Evolutionary conservation across 1,139 yeast species (phyloP), one percentile per base, ranked within the genome.

Genomic region (Candida neerlandica): DNA sequence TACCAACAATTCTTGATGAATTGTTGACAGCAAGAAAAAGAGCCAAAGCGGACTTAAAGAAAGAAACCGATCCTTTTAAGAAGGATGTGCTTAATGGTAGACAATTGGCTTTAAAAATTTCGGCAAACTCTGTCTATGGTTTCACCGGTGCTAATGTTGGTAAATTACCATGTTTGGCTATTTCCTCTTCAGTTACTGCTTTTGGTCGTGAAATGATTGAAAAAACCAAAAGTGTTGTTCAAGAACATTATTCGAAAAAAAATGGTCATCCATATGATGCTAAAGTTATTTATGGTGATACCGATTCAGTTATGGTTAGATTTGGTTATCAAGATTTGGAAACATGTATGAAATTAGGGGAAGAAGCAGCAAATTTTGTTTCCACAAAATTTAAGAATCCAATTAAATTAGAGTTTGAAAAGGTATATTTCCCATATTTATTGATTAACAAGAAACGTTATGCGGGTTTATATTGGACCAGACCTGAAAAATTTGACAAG

Each of bases 71-170:
- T 66, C 97, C 98, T 0, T 95, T 95, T 71, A 91, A 83, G 63
- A 80, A 90, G 56, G 96, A 92, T 59, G 98, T 95, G 37, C 78
- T 95, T 48, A 96, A 95, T 66, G 99, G 99, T 77, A 82, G 99
- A 66, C 99, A 95, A 69, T 75, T 95, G 59, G 99, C 99, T 0
- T 76, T 95, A 64, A 95, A 95, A 61, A 89, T 95, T 45, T 91
- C 98, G 4, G 99, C 99, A 4, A 95, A 95, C 65, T 94, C 99
- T 1, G 99, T 95, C 4, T 95, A 95, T 66, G 99, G 99, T 45
- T 95, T 95, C 67, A 95, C 99, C 0, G 99, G 99, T 70, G 99
- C 99, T 2, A 94, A 98, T 0, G 85, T 92, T 47, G 99, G 99
- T 50, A 94, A 94, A 62, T 77, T 95, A 48, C 99, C 99, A 0